These are phyloP conservation scores for Colletotrichum scovillei DNA, from an alignment of 2,329 filamentous ascomycete species.

Conservation along the genomic window DNA sequence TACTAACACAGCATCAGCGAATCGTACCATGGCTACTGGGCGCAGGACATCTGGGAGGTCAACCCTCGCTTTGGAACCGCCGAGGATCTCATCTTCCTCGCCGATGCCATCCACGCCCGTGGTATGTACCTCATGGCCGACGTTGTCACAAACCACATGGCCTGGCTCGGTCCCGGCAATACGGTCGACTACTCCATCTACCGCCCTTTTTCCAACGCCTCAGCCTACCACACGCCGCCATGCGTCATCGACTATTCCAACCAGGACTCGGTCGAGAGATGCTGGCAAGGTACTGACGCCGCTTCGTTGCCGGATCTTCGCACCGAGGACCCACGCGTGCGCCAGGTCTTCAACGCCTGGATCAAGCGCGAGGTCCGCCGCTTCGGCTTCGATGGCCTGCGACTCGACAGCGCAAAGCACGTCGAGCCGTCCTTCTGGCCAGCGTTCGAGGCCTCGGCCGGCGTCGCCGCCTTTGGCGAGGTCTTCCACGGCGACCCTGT, in stretches of 20 bases:
- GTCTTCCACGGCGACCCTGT: slow-evolving; percentile 65
- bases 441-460: slow-evolving; percentile 62
- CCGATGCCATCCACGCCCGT: slow-evolving; percentile 62
- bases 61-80: slow-evolving; percentile 70
- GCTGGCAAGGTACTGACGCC: slow-evolving; percentile 57
- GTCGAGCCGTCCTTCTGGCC: slow-evolving; percentile 70
- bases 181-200: slow-evolving; percentile 52
- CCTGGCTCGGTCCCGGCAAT: slow-evolving; percentile 54
- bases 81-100: slow-evolving; percentile 67
- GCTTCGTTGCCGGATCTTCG: slow-evolving; percentile 72
- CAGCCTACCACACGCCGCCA: slow-evolving; percentile 68
- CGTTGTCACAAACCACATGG: slow-evolving; percentile 69
- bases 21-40: slow-evolving; percentile 67
- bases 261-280: slow-evolving; percentile 59
- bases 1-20: slow-evolving; percentile 49
- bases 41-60: slow-evolving; percentile 60
- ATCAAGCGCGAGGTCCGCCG: slow-evolving; percentile 66
- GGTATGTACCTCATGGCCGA: slow-evolving; percentile 73
- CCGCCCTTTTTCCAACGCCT: slow-evolving; percentile 60
- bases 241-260: slow-evolving; percentile 69
- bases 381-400: slow-evolving; percentile 71
- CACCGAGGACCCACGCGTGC: slow-evolving; percentile 63
- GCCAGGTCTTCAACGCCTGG: slow-evolving; percentile 67
- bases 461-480: slow-evolving; percentile 71
- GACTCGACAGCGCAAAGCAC: slow-evolving; percentile 72